A percentile compares a stretch with the other conserved stretches of the same genome.
Evolutionary conservation across 495 filamentous ascomycete species (phyloP).

Genomic region (Penicillium mononematosum): DNA sequence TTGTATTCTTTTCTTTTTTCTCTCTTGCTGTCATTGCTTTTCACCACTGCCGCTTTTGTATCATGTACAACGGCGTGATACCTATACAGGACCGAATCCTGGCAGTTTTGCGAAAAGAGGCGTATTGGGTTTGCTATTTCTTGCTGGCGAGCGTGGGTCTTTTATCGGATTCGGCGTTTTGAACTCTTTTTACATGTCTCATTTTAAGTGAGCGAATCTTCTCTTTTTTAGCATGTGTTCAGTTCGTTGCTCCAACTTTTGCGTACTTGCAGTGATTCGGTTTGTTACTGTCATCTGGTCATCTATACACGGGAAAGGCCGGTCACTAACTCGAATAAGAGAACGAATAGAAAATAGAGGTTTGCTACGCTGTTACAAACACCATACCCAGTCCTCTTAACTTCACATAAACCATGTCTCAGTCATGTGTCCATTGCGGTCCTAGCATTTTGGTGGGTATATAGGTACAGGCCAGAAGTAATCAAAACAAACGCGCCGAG

Average conservation of each 20-base stretch:
- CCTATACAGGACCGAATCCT: constrained; percentile 18
- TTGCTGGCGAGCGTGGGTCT: constrained; percentile 22
- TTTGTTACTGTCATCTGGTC: background rate
- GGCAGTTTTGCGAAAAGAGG: constrained; percentile 31
- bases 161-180: constrained; percentile 17
- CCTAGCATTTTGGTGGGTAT: background rate
- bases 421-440: background rate
- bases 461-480: background rate
- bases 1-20: constrained; percentile 13
- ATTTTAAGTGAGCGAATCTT: constrained; percentile 8
- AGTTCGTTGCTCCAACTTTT: background rate
- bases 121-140: constrained; percentile 18
- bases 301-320: background rate
- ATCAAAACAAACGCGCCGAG: background rate
- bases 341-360: background rate
- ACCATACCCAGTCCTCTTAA: background rate
- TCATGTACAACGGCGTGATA: constrained; percentile 30
- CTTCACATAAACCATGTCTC: background rate
- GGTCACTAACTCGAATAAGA: background rate
- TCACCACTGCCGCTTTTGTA: constrained; percentile 20
- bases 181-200: constrained; percentile 2
- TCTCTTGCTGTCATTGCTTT: constrained; percentile 12
- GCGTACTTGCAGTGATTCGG: background rate
- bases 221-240: background rate
- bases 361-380: background rate